Evolutionary conservation across 345 rosid genomes (phyloP), one percentile per base, ranked within the genome.

Genomic region (Leavenworthia alabamica): DNA sequence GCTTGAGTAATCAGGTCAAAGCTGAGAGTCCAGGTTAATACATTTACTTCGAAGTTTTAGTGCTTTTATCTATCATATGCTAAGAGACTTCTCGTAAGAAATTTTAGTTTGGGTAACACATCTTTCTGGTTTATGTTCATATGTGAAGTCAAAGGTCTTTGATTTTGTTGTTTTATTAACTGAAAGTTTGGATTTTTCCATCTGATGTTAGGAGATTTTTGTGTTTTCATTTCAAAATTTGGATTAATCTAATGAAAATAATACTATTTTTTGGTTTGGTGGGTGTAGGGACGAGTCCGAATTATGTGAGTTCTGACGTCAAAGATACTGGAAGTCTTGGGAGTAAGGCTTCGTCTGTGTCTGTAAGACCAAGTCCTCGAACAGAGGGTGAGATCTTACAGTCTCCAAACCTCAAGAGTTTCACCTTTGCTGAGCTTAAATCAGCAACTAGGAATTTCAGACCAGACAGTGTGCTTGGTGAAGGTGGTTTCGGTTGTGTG

Each of bases 1-100:
- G 98, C 81, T 79, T 92, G 60, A 82, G 96, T 71, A 81, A 94
- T 54, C 81, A 78, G 68, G 78, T 92, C 78, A 86, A 92, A 81
- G 96, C 91, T 57, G 97, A 85, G 79, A 86, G 80, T 74, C 83
- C 86, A 60, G 77, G 41, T 70, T 37, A 3, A 36, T 1, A 20
- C 22, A 20, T 20, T 20, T 20, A 20, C 22, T 20, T 20, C 22
- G 2, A 2, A 4, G 77, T 93, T 86, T 84, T 83, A 75, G 2
- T 20, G 14, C 49, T 11, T 24, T 64, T 2, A 29, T 12, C 1
- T 33, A 4, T 53, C 35, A 31, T 31, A 8, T 5, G 1, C 44
- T 54, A 28, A 17, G 26, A 32, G 20, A 9, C 41, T n/a, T 45
- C 5, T 44, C 29, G 5, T 56, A 23, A 6, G 46, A 24, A 13